A percentile compares a stretch with the other conserved stretches of the same genome.
These are phyloP conservation scores for Sherardia arvensis DNA, from an alignment of 257 asterid species.

Conservation along the genomic window DNA sequence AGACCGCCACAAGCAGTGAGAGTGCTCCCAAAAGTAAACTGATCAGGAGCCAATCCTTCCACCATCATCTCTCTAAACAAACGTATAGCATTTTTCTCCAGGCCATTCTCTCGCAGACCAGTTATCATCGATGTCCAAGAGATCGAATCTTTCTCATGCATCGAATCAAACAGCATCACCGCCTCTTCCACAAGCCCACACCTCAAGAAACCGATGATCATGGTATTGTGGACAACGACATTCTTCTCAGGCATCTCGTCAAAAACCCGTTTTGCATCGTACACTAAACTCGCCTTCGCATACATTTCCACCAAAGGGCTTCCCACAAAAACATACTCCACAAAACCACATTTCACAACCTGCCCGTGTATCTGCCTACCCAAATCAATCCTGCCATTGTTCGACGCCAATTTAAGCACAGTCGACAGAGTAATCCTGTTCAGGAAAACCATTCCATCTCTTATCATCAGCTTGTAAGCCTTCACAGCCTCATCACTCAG, in stretches of 20 bases:
- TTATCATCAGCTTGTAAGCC: conserved; percentile 60
- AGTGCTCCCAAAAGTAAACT: conserved; percentile 76
- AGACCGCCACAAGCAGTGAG: conserved; percentile 82
- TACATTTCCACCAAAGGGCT: conserved; percentile 87
- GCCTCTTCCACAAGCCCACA: conserved; percentile 33
- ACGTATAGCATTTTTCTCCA: conserved; percentile 43
- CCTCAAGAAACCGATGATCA: conserved; percentile 32
- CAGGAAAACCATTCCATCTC: conserved; percentile 41
- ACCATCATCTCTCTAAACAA: conserved; percentile 54
- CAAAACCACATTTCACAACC: conserved; percentile 61
- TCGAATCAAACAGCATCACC: conserved; percentile 33
- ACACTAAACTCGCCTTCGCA: conserved; percentile 53
- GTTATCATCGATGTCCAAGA: conserved; percentile 88
- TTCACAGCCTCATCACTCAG: conserved; percentile 42
- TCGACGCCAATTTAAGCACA: conserved; percentile 45
- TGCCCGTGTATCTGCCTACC: conserved; percentile 78
- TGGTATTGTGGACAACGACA: conserved; percentile 28
- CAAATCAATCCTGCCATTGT: conserved; percentile 53
- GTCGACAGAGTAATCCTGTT: conserved; percentile 71
- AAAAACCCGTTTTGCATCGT: conserved; percentile 49
- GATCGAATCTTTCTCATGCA: conserved; percentile 71
- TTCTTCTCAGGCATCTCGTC: conserved; percentile 35
- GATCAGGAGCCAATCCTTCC: conserved; percentile 52
- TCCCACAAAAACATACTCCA: conserved; percentile 60
- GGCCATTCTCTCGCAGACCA: conserved; percentile 57